Evolutionary conservation across 2,329 filamentous ascomycete genomes (phyloP).

Genomic region (Alternaria consortialis): DNA sequence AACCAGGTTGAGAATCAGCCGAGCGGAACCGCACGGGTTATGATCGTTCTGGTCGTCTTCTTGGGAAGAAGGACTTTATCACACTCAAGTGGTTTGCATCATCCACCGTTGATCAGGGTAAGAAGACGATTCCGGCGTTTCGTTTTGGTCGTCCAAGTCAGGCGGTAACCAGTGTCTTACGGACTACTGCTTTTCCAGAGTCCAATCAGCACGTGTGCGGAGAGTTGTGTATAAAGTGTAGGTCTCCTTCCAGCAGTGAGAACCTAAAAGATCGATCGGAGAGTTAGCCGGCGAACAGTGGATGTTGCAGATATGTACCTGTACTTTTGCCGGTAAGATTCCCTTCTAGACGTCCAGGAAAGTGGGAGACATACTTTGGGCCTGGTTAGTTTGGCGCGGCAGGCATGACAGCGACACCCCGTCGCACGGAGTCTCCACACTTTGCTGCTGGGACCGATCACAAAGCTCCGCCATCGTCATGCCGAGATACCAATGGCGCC

Average conservation of each 20-base stretch:
- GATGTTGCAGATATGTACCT: constrained; percentile 10
- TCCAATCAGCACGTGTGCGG: not conserved
- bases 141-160: not conserved
- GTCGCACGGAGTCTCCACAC: constrained; percentile 7
- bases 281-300: not conserved
- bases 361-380: not conserved
- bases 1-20: not conserved
- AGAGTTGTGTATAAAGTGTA: not conserved
- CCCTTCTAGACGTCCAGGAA: not conserved
- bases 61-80: not conserved
- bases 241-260: constrained; percentile 5
- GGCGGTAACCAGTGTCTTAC: not conserved
- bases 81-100: constrained; percentile 11
- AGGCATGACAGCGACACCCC: constrained; percentile 6
- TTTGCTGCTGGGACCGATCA: constrained; percentile 8
- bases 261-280: constrained; percentile 4
- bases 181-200: constrained; percentile 14
- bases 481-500: constrained; percentile 6
- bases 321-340: constrained; percentile 2
- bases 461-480: constrained; percentile 9
- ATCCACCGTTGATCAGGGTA: not conserved
- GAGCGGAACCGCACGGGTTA: not conserved
- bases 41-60: not conserved
- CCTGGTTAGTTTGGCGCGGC: constrained; percentile 2
- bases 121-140: constrained; percentile 3